phyloP scores from a whole-genome alignment of 345 rosid species.

The Melastoma malabathricum region DNA sequence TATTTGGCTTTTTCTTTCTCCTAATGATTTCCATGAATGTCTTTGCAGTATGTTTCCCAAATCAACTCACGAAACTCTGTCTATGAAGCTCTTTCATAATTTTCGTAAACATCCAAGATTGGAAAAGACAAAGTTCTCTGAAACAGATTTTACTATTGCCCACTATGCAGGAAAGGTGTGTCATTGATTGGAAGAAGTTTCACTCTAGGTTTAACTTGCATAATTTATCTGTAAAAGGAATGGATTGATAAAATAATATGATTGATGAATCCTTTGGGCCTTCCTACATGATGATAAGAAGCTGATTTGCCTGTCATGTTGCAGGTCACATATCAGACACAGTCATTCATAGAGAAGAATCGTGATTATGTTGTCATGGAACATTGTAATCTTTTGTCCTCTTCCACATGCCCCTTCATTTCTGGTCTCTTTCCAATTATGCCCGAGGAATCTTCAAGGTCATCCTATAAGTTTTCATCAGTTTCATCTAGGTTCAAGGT shows the following conservation, averaged over 20 bases:
- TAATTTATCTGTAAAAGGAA: neutral
- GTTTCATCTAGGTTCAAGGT: constrained; percentile 97
- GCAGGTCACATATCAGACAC: constrained; percentile 87
- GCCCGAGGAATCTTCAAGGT: constrained; percentile 65
- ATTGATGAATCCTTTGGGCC: constrained; percentile 1
- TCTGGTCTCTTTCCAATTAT: constrained; percentile 63
- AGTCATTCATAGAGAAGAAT: constrained; percentile 82
- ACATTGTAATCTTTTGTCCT: constrained; percentile 80
- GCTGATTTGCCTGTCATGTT: constrained; percentile 10
- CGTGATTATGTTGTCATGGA: constrained; percentile 94
- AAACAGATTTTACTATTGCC: constrained; percentile 74
- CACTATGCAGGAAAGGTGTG: no score
- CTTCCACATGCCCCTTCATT: constrained; percentile 71
- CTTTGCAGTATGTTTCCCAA: constrained; percentile 91
- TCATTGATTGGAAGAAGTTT: no score
- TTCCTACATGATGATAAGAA: constrained; percentile 3
- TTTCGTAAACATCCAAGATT: constrained; percentile 46
- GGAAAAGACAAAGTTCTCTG: constrained; percentile 87
- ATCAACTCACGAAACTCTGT: constrained; percentile 79
- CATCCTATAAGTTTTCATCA: constrained; percentile 96
- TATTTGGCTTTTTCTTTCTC: constrained; percentile 40
- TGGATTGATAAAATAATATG: neutral
- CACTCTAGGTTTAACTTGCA: no score
- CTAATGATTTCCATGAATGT: constrained; percentile 4
- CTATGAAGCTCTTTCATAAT: constrained; percentile 81